Percentiles rank a stretch among this genome's conserved stretches.
Conservation (phyloP, 2,329 filamentous ascomycete species). For the Beauveria medogensis region DNA sequence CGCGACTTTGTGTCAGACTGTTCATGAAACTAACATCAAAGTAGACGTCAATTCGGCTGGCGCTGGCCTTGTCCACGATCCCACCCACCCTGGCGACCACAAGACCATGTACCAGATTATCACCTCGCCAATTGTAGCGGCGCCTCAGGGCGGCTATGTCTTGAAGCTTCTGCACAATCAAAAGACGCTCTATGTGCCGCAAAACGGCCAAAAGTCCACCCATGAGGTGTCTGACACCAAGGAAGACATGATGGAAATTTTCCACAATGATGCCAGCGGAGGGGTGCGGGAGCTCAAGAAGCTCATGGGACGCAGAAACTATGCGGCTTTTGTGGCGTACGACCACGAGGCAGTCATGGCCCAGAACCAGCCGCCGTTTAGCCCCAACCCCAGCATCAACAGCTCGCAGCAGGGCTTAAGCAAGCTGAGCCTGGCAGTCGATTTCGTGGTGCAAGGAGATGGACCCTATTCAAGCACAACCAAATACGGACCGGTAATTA, state of each 20-base stretch:
- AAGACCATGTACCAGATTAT: constrained; percentile 99
- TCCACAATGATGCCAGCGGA: constrained; percentile 89
- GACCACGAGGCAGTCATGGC: constrained; percentile 67
- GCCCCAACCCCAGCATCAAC: constrained; percentile 27
- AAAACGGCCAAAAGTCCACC: constrained; percentile 71
- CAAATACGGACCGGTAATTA: constrained; percentile 94
- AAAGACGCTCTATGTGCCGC: constrained; percentile 82
- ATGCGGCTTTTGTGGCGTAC: constrained; percentile 87
- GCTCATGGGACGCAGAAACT: constrained; percentile 89
- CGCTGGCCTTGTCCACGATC: constrained; percentile 90
- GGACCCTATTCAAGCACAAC: constrained; percentile 72
- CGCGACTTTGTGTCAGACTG: neutral
- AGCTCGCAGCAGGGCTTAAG: constrained; percentile 38
- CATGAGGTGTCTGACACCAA: constrained; percentile 83
- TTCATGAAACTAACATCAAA: neutral
- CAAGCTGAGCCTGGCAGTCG: constrained; percentile 80
- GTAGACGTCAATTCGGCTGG: constrained; percentile 80
- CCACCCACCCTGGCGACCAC: constrained; percentile 81
- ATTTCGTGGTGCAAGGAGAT: constrained; percentile 95
- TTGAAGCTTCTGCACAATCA: constrained; percentile 94
- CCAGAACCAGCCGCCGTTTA: constrained; percentile 28
- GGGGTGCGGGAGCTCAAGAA: constrained; percentile 74
- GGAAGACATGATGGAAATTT: constrained; percentile 99
- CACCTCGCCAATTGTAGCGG: constrained; percentile 83
- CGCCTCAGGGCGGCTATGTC: constrained; percentile 75